A percentile compares a stretch with the other conserved stretches of the same genome.
These are phyloP conservation scores for Dillenia suffruticosa DNA, from an alignment of 164 flowering plant species.

Conservation along the genomic window DNA sequence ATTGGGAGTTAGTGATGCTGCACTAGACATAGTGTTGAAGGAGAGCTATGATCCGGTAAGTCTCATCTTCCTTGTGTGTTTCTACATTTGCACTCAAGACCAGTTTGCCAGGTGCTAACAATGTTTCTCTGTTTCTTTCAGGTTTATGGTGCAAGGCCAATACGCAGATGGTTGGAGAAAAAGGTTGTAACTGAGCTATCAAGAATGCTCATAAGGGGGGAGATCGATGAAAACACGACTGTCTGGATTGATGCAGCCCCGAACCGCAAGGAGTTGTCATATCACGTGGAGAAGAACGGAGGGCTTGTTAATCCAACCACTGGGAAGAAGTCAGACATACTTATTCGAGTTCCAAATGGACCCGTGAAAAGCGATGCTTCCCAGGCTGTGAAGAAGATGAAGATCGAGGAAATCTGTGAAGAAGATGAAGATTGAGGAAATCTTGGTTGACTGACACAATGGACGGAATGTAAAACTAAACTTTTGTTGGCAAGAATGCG, in stretches of 20 bases:
- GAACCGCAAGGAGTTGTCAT: conserved; percentile 27
- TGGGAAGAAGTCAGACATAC: conserved; percentile 49
- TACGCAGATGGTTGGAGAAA: conserved; percentile 89
- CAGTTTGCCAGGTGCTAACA: not conserved
- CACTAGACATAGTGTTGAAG: conserved; percentile 58
- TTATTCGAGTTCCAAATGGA: conserved; percentile 51
- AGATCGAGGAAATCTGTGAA: conserved; percentile 45
- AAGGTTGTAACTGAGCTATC: conserved; percentile 83
- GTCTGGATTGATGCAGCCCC: conserved; percentile 64
- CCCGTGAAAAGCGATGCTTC: conserved; percentile 34
- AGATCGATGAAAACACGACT: conserved; percentile 88
- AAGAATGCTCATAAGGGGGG: conserved; percentile 67
- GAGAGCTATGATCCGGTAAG: conserved; percentile 89
- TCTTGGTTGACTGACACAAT: too few relatives aligned
- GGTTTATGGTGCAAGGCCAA: conserved; percentile 92
- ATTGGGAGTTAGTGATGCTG: conserved; percentile 74
- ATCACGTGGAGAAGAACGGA: conserved; percentile 53
- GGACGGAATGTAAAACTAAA: conserved; percentile 5
- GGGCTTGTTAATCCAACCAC: conserved; percentile 59
- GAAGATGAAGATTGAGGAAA: too few relatives aligned
- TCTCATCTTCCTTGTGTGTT: not conserved
- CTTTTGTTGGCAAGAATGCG: too few relatives aligned
- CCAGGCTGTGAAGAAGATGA: conserved; percentile 59
- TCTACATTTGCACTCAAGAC: not conserved
- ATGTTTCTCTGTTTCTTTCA: conserved; percentile 6